phyloP scores from a whole-genome alignment of 2,329 filamentous ascomycete species.

The Penicillium sp. region DNA sequence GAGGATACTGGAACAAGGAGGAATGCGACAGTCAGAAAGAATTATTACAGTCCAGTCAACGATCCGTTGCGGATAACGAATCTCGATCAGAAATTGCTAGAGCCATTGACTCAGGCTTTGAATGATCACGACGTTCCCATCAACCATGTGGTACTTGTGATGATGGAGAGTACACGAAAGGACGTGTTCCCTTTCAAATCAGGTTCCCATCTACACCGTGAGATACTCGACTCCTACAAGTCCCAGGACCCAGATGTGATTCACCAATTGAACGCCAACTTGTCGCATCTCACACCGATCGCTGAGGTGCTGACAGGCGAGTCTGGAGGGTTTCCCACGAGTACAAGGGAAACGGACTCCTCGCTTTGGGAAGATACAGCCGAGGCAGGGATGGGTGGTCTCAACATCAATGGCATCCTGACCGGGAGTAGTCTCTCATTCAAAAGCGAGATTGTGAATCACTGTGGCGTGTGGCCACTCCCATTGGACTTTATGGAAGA shows the following conservation, averaged over 20 bases:
- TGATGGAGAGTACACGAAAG: constrained; percentile 40
- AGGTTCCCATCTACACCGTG: constrained; percentile 33
- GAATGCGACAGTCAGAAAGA: background rate
- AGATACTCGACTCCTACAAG: constrained; percentile 30
- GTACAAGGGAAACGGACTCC: constrained; percentile 8
- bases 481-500: constrained; percentile 38
- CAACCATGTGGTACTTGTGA: constrained; percentile 36
- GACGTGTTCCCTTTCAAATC: constrained; percentile 37
- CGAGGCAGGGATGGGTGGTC: constrained; percentile 35
- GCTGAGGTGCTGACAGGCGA: constrained; percentile 38
- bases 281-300: constrained; percentile 34
- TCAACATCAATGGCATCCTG: constrained; percentile 35
- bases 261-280: constrained; percentile 24
- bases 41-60: constrained; percentile 33
- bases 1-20: background rate
- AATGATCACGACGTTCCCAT: constrained; percentile 32
- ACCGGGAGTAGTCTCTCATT: constrained; percentile 39
- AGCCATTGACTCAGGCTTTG: constrained; percentile 31
- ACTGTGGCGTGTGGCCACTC: constrained; percentile 37
- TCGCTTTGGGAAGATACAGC: constrained; percentile 28
- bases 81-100: constrained; percentile 32
- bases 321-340: constrained; percentile 19
- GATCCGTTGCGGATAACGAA: constrained; percentile 40
- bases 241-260: constrained; percentile 15
- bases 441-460: constrained; percentile 38